phyloP scores from a whole-genome alignment of 495 filamentous ascomycete genomes.

The Amorphotheca resinae region DNA sequence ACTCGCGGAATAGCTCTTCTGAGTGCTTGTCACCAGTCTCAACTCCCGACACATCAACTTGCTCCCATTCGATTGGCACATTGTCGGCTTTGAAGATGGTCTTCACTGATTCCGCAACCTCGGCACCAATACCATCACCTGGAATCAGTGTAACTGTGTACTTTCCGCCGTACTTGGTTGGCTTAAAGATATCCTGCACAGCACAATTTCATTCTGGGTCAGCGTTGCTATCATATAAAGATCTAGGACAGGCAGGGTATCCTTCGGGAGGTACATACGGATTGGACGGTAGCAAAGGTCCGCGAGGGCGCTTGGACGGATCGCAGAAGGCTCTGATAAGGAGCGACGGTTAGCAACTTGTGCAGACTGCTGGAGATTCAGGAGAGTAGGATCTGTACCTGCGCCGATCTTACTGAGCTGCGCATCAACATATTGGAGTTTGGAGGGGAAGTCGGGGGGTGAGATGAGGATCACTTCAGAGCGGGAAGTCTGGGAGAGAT shows the following conservation, averaged over 20 bases:
- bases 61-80: slow-evolving; percentile 97
- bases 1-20: slow-evolving; percentile 88
- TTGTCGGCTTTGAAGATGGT: slow-evolving; percentile 99
- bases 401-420: slow-evolving; percentile 39
- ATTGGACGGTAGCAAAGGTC: slow-evolving; percentile 62
- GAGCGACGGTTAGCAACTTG: slow-evolving; percentile 18
- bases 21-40: slow-evolving; percentile 78
- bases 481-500: neutral
- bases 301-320: slow-evolving; percentile 30
- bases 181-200: slow-evolving; percentile 73
- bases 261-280: slow-evolving; percentile 27
- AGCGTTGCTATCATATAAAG: no score
- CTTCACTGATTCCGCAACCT: slow-evolving; percentile 96
- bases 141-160: slow-evolving; percentile 98
- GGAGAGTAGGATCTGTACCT: slow-evolving; percentile 21
- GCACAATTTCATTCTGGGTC: neutral
- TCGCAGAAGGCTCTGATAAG: slow-evolving; percentile 42
- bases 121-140: slow-evolving; percentile 95
- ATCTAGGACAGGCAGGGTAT: no score
- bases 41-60: slow-evolving; percentile 90
- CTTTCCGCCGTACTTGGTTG: slow-evolving; percentile 97
- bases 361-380: slow-evolving; percentile 13
- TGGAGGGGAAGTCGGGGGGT: slow-evolving; percentile 4
- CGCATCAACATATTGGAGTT: slow-evolving; percentile 44
- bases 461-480: neutral